A percentile compares a stretch with the other conserved stretches of the same genome.
Conservation (phyloP, 768 basidiomycete genomes). For the Collybiopsis luxurians region DNA sequence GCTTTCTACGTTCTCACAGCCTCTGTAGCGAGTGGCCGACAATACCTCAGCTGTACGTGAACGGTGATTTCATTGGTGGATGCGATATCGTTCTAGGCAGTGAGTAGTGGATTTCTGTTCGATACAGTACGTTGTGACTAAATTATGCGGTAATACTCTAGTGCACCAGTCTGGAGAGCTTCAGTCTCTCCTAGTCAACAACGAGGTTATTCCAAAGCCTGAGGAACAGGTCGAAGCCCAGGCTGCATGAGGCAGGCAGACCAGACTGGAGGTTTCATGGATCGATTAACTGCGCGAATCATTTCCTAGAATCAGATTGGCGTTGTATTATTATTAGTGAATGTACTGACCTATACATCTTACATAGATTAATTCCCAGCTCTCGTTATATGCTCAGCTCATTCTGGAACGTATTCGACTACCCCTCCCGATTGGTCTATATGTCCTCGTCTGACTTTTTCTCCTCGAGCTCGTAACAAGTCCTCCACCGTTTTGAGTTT, state of each 20-base stretch:
- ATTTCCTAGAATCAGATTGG: neutral
- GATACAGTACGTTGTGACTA: slow-evolving; percentile 1
- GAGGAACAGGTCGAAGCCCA: slow-evolving; percentile 1
- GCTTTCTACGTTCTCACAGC: neutral
- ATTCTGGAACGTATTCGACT: slow-evolving; percentile 44
- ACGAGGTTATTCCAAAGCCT: slow-evolving; percentile 62
- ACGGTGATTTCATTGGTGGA: slow-evolving; percentile 95
- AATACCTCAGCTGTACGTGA: slow-evolving; percentile 91
- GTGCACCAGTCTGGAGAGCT: slow-evolving; percentile 98
- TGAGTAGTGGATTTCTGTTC: slow-evolving; percentile 39
- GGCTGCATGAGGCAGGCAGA: neutral
- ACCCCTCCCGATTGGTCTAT: slow-evolving; percentile 44
- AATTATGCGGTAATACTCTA: slow-evolving; percentile 24
- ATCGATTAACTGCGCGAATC: neutral
- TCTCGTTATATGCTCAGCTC: neutral
- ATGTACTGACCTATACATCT: slow-evolving; percentile 2
- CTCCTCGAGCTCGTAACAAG: slow-evolving; percentile 73
- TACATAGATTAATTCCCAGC: slow-evolving; percentile 1
- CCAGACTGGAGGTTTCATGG: neutral
- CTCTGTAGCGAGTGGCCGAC: slow-evolving; percentile 90
- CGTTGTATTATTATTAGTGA: neutral
- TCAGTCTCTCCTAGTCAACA: slow-evolving; percentile 73
- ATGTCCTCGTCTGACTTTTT: slow-evolving; percentile 58
- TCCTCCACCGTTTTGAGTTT: slow-evolving; percentile 81
- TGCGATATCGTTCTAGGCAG: slow-evolving; percentile 93